A percentile compares a stretch with the other conserved stretches of the same genome.
Evolutionary conservation across 805 yeast genomes (phyloP).

Genomic region (Schwanniomyces occidentalis): DNA sequence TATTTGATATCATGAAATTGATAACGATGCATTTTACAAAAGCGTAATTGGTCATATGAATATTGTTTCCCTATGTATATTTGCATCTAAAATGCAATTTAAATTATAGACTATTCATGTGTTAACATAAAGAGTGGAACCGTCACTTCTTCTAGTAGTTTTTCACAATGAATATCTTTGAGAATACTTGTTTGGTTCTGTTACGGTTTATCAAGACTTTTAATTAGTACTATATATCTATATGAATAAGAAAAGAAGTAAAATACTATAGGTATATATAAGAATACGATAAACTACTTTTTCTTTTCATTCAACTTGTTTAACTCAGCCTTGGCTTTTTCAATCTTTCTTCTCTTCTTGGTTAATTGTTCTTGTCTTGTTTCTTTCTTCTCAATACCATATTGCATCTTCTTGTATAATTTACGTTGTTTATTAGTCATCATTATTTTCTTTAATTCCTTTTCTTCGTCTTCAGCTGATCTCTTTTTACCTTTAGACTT

Average conservation of each 20-base stretch:
- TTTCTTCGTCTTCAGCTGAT: slow-evolving; percentile 72
- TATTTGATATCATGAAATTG: no score
- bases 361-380: slow-evolving; percentile 66
- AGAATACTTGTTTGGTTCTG: no score
- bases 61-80: no score
- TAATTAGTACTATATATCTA: background rate
- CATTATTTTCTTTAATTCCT: slow-evolving; percentile 92
- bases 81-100: no score
- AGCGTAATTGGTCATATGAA: no score
- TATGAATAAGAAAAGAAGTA: slow-evolving; percentile 1
- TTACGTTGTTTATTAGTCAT: slow-evolving; percentile 96
- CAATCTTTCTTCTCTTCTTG: slow-evolving; percentile 68
- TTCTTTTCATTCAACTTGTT: slow-evolving; percentile 20
- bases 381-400: slow-evolving; percentile 82
- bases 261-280: background rate
- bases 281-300: background rate
- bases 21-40: no score
- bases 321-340: slow-evolving; percentile 55
- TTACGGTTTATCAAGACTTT: no score
- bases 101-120: no score
- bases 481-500: slow-evolving; percentile 42
- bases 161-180: no score
- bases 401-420: slow-evolving; percentile 91
- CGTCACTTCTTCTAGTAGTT: no score
- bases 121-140: no score